Base-by-base conservation (phyloP, 2,329 filamentous ascomycete genomes). In the Leptodontidium sp. region DNA sequence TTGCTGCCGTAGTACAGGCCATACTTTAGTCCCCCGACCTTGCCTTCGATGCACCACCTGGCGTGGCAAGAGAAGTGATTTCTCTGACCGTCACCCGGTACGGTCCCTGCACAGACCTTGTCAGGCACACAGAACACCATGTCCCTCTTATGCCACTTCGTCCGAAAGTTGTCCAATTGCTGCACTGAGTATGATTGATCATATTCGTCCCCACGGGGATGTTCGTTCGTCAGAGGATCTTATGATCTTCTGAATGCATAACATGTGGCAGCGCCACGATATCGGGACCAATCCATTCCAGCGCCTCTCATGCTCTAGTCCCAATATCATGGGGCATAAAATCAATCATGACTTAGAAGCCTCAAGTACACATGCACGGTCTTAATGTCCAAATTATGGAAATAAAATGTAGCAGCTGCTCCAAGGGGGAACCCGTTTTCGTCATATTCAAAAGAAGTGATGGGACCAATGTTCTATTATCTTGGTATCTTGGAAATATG, bases 211-310 rank as follows among this genome's bases (percentile, higher is more conserved):
- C 55, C 32, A 58, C n/a, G 32, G 35, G n/a, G 55, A 14, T 24
- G 17, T n/a, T 58, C n/a, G 14, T 15, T 58, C 12, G 12, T 43
- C 26, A 35, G 35, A 58, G 8, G 55, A 58, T 58, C 55, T 40
- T 26, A n/a, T 40, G 55, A 58, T 40, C 35, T 43, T 26, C 32
- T 24, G 32, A 57, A 58, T 3, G 55, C 55, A 58, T 26, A 8
- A 58, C 8, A 21, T 58, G 32, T 24, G 35, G n/a, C 26, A 40
- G n/a, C 55, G 35, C 32, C 55, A 58, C 55, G 55, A 40, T 58
- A 14, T 43, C 55, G 32, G 35, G 21, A 58, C 12, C 2, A n/a
- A 24, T 40, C 3, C 4, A 40, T 58, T 26, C n/a, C 35, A 58
- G n/a, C n/a, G 9, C 17, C 17, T 58, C n/a, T 58, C 11, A 58